Evolutionary conservation across 306 rosid genomes (phyloP).

Genomic region (Rosa rugosa): DNA sequence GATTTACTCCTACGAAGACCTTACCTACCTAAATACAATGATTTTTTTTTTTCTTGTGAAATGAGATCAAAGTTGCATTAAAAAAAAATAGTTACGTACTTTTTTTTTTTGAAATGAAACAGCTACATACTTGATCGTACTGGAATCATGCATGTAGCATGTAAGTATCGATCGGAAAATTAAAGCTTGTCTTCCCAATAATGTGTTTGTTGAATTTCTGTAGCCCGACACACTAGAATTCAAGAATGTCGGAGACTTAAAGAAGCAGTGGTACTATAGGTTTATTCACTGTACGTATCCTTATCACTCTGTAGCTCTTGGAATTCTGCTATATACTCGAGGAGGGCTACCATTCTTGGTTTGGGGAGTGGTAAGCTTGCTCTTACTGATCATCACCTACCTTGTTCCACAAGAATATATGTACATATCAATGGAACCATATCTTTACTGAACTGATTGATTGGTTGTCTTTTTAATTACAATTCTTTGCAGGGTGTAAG

Average conservation of each 20-base stretch:
- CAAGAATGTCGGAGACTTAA: background rate
- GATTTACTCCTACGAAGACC: too few relatives aligned
- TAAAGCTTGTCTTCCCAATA: background rate
- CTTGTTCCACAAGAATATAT: background rate
- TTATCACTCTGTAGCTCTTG: background rate
- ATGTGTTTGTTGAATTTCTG: background rate
- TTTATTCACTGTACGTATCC: background rate
- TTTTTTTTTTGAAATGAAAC: too few relatives aligned
- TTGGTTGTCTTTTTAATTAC: background rate
- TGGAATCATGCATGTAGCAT: background rate
- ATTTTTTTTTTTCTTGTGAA: too few relatives aligned
- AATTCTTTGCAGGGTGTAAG: background rate
- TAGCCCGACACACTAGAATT: background rate
- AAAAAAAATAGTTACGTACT: too few relatives aligned
- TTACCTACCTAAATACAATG: too few relatives aligned
- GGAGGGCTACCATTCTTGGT: background rate
- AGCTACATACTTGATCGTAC: too few relatives aligned
- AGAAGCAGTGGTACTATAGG: slow-evolving; percentile 1
- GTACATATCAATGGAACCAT: background rate
- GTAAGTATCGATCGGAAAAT: background rate
- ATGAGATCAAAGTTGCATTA: too few relatives aligned
- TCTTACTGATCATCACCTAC: background rate
- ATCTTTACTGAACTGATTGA: background rate
- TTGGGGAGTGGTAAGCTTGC: background rate
- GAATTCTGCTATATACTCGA: background rate